Evolutionary conservation across 768 basidiomycete species (phyloP).

Genomic region (Pholiota microspora): DNA sequence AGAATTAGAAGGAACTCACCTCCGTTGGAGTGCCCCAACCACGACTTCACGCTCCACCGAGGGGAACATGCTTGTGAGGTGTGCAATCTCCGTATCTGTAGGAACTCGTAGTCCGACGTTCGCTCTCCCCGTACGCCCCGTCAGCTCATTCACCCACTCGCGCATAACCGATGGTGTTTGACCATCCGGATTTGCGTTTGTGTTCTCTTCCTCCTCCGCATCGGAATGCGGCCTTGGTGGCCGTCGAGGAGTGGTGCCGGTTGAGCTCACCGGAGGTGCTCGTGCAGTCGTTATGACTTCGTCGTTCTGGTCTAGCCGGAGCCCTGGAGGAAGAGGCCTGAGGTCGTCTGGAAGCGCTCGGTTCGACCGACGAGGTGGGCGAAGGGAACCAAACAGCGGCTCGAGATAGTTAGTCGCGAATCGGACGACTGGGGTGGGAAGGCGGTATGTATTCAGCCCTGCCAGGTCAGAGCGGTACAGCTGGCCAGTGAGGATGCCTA

Average conservation of each 20-base stretch:
- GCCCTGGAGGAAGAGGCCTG: slow-evolving; percentile 12
- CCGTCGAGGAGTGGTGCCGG: background rate
- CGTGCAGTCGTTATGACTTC: slow-evolving; percentile 67
- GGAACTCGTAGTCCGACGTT: slow-evolving; percentile 65
- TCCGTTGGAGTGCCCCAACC: slow-evolving; percentile 76
- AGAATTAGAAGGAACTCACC: slow-evolving; percentile 43
- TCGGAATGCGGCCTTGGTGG: background rate
- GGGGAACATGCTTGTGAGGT: slow-evolving; percentile 82
- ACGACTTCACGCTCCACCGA: slow-evolving; percentile 70
- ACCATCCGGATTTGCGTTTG: slow-evolving; percentile 12
- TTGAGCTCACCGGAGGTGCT: slow-evolving; percentile 19
- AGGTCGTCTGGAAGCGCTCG: slow-evolving; percentile 69
- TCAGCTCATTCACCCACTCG: slow-evolving; percentile 80
- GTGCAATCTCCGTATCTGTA: slow-evolving; percentile 70
- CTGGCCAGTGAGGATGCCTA: slow-evolving; percentile 71
- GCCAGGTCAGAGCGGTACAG: slow-evolving; percentile 84
- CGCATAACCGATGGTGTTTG: slow-evolving; percentile 55
- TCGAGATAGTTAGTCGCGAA: slow-evolving; percentile 57
- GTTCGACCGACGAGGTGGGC: slow-evolving; percentile 63
- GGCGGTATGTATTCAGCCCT: slow-evolving; percentile 75
- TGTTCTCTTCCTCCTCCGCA: background rate
- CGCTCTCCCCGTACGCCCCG: slow-evolving; percentile 56
- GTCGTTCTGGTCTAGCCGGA: slow-evolving; percentile 35
- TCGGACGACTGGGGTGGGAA: slow-evolving; percentile 56
- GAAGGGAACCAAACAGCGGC: slow-evolving; percentile 66